These are phyloP conservation scores for Castanopsis chinensis DNA, from an alignment of 306 rosid genomes.

Conservation along the genomic window DNA sequence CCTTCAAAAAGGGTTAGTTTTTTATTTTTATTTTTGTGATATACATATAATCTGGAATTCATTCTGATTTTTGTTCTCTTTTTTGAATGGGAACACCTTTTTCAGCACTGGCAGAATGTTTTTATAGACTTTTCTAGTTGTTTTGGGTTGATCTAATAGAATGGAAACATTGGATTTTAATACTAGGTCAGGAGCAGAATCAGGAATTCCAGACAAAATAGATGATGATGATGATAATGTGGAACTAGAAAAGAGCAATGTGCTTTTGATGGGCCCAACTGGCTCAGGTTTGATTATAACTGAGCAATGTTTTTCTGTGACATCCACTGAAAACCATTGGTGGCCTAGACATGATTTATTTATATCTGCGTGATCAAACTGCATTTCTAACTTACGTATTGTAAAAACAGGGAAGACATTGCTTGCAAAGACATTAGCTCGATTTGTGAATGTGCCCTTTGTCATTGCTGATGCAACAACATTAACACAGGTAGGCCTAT, in stretches of 20 bases:
- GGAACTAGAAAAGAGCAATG: constrained; percentile 97
- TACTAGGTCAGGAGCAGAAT: constrained; percentile 60
- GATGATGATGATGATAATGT: constrained; percentile 77
- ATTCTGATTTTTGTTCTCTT: neutral
- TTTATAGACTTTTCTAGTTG: constrained; percentile 9
- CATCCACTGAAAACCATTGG: constrained; percentile 13
- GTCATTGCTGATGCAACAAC: constrained; percentile 97
- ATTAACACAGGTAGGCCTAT: constrained; percentile 78
- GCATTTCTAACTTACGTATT: constrained; percentile 35
- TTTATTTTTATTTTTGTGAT: neutral
- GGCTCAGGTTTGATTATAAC: constrained; percentile 71
- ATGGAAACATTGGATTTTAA: constrained; percentile 35
- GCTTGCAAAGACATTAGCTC: constrained; percentile 95
- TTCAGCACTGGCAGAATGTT: constrained; percentile 5
- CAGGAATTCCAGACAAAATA: constrained; percentile 39
- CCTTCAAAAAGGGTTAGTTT: constrained; percentile 73
- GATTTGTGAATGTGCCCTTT: constrained; percentile 95
- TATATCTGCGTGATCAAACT: neutral
- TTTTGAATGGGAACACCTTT: neutral
- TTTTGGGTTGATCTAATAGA: constrained; percentile 12
- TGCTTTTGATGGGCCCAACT: constrained; percentile 97
- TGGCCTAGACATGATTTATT: constrained; percentile 10
- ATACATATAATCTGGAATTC: neutral
- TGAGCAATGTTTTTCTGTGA: neutral
- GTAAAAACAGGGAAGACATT: constrained; percentile 83